Evolutionary conservation across 495 filamentous ascomycete species (phyloP).

Genomic region (Geoglossum glabrum): DNA sequence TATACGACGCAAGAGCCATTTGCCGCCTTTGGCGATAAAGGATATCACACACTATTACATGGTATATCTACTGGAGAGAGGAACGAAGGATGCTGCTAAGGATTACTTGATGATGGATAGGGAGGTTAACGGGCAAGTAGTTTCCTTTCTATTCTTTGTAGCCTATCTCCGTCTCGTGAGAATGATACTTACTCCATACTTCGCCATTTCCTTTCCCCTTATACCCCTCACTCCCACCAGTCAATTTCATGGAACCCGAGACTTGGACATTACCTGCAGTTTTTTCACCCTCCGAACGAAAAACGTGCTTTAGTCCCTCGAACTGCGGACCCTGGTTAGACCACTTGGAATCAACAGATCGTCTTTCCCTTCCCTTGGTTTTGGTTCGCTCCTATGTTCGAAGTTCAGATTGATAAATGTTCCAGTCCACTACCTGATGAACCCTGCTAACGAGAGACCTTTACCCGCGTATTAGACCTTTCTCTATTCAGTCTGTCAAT

Average conservation of each 20-base stretch:
- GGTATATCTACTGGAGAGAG: slow-evolving; percentile 65
- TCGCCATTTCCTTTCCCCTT: neutral
- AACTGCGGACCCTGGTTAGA: neutral
- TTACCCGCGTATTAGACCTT: slow-evolving; percentile 19
- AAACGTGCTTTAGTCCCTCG: neutral
- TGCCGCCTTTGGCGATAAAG: slow-evolving; percentile 45
- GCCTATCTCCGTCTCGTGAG: neutral
- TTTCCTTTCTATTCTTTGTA: neutral
- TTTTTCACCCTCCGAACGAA: neutral
- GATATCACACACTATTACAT: slow-evolving; percentile 67
- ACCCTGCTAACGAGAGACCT: neutral
- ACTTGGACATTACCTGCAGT: neutral
- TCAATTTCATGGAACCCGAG: neutral
- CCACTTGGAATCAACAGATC: neutral
- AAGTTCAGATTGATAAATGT: neutral
- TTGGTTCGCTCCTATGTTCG: neutral
- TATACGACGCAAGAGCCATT: slow-evolving; percentile 51
- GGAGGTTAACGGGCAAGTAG: slow-evolving; percentile 55
- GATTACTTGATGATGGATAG: slow-evolving; percentile 70
- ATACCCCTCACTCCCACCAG: neutral
- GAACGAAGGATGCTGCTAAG: slow-evolving; percentile 65
- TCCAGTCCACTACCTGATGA: neutral
- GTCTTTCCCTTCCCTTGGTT: neutral
- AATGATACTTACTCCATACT: slow-evolving; percentile 1
- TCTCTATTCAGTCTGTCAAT: slow-evolving; percentile 26